Conservation (phyloP, 1,284 basidiomycete species). For the Cutaneotrichosporon cavernicola region DNA sequence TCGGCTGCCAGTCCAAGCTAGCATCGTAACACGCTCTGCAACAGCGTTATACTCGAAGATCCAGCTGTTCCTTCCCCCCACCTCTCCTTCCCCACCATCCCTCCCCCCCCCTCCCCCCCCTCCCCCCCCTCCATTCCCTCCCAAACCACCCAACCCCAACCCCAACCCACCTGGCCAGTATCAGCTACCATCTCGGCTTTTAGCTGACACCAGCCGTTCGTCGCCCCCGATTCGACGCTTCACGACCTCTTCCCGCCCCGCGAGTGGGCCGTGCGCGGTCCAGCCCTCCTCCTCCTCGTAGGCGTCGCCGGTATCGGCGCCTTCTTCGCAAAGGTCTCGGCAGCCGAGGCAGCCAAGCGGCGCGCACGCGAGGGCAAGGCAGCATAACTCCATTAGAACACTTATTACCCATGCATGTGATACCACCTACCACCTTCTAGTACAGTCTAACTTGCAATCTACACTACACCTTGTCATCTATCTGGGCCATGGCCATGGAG, state of each 20-base stretch:
- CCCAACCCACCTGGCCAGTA: no score
- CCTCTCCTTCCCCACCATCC: no score
- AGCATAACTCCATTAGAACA: constrained; percentile 24
- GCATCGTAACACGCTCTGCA: no score
- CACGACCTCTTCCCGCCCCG: constrained; percentile 77
- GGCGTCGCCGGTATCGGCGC: constrained; percentile 73
- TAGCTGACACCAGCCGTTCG: constrained; percentile 67
- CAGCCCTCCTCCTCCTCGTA: constrained; percentile 74
- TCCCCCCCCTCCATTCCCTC: neutral
- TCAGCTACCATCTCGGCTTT: no score
- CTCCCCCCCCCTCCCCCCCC: neutral
- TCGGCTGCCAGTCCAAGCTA: no score
- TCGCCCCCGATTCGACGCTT: constrained; percentile 68
- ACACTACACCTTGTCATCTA: neutral
- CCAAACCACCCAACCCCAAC: no score
- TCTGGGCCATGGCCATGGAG: neutral
- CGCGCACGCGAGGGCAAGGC: constrained; percentile 41
- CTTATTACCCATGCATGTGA: neutral
- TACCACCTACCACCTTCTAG: neutral
- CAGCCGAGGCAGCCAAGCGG: constrained; percentile 65
- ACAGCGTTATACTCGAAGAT: no score
- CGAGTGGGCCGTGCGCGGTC: constrained; percentile 86
- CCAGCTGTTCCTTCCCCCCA: no score
- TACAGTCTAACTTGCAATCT: no score
- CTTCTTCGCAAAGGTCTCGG: constrained; percentile 73